Base-by-base conservation (phyloP, 768 basidiomycete genomes). In the Asterophora lycoperdoides region DNA sequence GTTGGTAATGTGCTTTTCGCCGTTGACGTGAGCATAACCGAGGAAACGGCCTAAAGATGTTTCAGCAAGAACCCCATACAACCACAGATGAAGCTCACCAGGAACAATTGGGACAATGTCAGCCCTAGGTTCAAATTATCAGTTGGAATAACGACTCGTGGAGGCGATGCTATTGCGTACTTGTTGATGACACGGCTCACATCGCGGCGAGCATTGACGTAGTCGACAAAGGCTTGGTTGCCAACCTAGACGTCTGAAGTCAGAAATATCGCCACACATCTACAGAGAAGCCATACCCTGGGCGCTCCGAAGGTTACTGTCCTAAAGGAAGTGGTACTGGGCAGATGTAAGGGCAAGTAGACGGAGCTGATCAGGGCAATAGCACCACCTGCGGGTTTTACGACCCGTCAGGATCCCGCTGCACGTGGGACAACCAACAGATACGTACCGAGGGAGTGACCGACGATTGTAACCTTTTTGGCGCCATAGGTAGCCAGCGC, bases 101-200 rank as follows among this genome's bases (percentile, higher is more conserved):
- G 73, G 73, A 9, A 75, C 37, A 41, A 65, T 75, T 2, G 73
- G 73, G 2, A 74, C 64, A 8, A 61, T 33, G 40, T 75, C 73
- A 50, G 71, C 60, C 50, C 71, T 70, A 14, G 8, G 28, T 41
- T 13, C 23, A 13, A 46, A 15, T 35, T 2, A n/a, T 33, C 41
- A 26, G 11, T 14, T 33, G 44, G 30, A 46, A 44, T 30, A 34
- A 14, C 28, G 11, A 3, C 4, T 40, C 35, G 7, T 5, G 5
- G 17, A 52, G 20, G 33, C 20, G n/a, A 35, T 0, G 17, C 14
- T 20, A 26, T 8, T 35, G 46, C 65, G 33, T 48, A 66, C 71
- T 63, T 65, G 63, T 84, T 83, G 60, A 77, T 82, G 60, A 84
- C 72, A 51, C 77, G 81, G 3, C 72, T 76, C 39, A 81, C 55